Evolutionary conservation across 768 basidiomycete species (phyloP), one percentile per base, ranked within the genome.

Genomic region (Mrakia blollopis): DNA sequence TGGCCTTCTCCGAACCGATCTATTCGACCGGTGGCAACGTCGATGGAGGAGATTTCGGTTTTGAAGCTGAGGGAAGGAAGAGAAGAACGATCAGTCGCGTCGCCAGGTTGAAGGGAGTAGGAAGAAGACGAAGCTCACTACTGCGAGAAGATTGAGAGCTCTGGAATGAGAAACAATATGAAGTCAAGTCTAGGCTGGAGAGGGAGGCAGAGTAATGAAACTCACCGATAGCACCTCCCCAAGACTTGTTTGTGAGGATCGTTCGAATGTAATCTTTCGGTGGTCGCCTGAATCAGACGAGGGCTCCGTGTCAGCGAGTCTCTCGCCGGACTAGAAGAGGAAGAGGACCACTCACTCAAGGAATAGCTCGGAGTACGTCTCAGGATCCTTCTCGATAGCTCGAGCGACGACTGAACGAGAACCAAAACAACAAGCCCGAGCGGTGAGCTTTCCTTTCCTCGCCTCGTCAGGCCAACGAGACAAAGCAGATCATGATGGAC

Each of bases 171-270:
- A 2, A 54, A n/a, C 14, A 41, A 44, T 1, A 14, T 39, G 3
- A 18, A n/a, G 62, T 11, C 4, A n/a, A 8, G 10, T 18, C n/a
- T 13, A n/a, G 21, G 9, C 60, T 35, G 10, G 30, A 25, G 32
- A 16, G 10, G 35, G 6, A 23, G 52, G n/a, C n/a, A 39, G 32
- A 23, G 6, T 14, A 37, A 52, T 7, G 16, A 75, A 21, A 61
- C 80, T 30, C 39, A 84, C 94, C 94, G 81, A 98, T 98, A 1
- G 96, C 96, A 23, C 96, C 96, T 70, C 96, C 96, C 96, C 96
- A 98, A 0, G 91, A 88, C 3, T 87, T 85, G 1, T 92, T 89
- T 65, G 89, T 90, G 68, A 89, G 85, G 79, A 98, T 98, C 6
- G 91, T 91, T 8, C 86, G 79, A 78, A 94, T 91, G 83, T 98